Percentiles rank a stretch among this genome's conserved stretches.
These are phyloP conservation scores for Erucastrum elatum DNA, from an alignment of 345 rosid genomes.

Conservation along the genomic window DNA sequence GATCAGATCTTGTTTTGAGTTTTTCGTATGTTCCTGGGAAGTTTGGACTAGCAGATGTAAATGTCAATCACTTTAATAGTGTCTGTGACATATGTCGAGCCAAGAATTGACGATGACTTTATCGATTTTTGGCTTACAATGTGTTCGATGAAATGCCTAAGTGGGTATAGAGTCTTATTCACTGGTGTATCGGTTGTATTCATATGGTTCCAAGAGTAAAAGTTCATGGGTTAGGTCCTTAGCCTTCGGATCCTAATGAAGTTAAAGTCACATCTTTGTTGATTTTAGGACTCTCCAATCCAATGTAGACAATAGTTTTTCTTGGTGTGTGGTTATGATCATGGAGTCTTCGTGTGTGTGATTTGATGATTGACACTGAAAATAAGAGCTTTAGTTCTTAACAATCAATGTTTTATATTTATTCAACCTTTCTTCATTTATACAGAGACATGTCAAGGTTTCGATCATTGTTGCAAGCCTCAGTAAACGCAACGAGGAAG, in stretches of 20 bases:
- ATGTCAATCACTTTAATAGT: not conserved
- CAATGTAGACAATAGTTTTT: not conserved
- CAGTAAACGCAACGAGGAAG: slow-evolving; percentile 79
- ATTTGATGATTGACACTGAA: not conserved
- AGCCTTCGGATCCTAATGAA: not conserved
- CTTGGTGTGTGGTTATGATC: too few relatives aligned
- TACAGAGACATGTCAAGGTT: slow-evolving; percentile 66
- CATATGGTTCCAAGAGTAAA: not conserved
- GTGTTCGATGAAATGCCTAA: slow-evolving; percentile 37
- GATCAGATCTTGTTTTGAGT: not conserved
- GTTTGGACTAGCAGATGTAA: not conserved
- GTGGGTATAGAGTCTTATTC: not conserved
- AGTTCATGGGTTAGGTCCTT: not conserved
- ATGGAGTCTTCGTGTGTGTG: too few relatives aligned
- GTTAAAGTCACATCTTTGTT: not conserved
- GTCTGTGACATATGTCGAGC: not conserved
- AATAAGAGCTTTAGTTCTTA: not conserved
- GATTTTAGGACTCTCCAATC: not conserved
- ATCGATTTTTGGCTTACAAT: slow-evolving; percentile 9
- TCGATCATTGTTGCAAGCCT: slow-evolving; percentile 78
- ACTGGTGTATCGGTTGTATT: not conserved
- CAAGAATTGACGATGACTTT: too few relatives aligned
- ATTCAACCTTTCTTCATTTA: not conserved
- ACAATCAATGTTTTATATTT: not conserved
- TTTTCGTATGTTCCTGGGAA: not conserved